A percentile compares a stretch with the other conserved stretches of the same genome.
These are phyloP conservation scores for Colletotrichum sp. DNA, from an alignment of 2,329 filamentous ascomycete genomes.

Conservation along the genomic window DNA sequence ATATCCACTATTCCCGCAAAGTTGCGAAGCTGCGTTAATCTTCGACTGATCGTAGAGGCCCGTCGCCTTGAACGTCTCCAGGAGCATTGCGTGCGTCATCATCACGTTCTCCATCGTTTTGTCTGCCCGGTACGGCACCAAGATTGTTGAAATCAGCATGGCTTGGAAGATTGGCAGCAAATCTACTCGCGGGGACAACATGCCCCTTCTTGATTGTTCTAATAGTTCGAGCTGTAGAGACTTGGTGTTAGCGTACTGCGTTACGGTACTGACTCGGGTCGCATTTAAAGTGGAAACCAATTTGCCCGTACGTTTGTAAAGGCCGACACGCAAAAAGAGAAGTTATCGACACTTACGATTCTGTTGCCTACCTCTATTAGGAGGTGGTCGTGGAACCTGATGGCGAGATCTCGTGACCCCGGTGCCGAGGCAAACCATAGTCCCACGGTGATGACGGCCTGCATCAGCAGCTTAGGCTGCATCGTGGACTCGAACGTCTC, in stretches of 20 bases:
- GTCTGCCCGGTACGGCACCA: conserved; percentile 10
- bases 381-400: not conserved
- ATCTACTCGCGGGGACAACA: not conserved
- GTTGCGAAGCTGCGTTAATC: not conserved
- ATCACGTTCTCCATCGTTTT: conserved; percentile 5
- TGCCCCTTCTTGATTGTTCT: not conserved
- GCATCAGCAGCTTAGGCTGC: not conserved
- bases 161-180: conserved; percentile 7
- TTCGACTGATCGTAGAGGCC: conserved; percentile 1
- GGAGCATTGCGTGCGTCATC: conserved; percentile 7
- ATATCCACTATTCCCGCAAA: not conserved
- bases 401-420: not conserved
- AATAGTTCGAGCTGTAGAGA: not conserved
- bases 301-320: not conserved
- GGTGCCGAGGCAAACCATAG: conserved; percentile 1
- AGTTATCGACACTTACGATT: not conserved
- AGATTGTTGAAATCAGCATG: not conserved
- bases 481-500: not conserved
- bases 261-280: not conserved
- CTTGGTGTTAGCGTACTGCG: not conserved
- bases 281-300: not conserved
- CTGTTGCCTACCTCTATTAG: not conserved
- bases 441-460: conserved; percentile 1
- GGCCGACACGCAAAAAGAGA: not conserved
- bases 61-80: conserved; percentile 4